These are phyloP conservation scores for Pulveroboletus sp. DNA, from an alignment of 768 basidiomycete species.

Conservation along the genomic window DNA sequence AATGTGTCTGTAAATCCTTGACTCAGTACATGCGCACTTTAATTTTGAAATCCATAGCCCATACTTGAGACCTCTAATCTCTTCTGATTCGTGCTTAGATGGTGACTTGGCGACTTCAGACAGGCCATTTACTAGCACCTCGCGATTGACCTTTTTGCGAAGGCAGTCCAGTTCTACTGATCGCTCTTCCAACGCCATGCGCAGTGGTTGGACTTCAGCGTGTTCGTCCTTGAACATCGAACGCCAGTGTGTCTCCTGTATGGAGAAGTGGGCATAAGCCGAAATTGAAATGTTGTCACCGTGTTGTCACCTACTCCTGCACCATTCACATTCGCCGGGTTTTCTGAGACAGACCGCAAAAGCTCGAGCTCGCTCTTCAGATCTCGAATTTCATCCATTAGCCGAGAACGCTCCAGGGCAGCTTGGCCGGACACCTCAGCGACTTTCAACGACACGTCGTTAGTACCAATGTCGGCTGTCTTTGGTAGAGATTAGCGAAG, in stretches of 20 bases:
- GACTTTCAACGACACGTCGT: constrained; percentile 43
- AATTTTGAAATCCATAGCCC: no score
- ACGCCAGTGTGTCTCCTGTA: constrained; percentile 28
- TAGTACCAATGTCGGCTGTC: constrained; percentile 48
- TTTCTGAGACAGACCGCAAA: constrained; percentile 27
- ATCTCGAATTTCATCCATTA: constrained; percentile 51
- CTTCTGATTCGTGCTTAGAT: constrained; percentile 55
- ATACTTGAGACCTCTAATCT: constrained; percentile 85
- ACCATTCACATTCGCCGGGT: constrained; percentile 25
- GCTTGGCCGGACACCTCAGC: constrained; percentile 46
- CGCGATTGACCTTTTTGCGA: constrained; percentile 60
- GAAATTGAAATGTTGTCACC: neutral
- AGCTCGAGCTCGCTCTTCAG: constrained; percentile 49
- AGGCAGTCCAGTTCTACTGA: constrained; percentile 51
- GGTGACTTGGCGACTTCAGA: constrained; percentile 30
- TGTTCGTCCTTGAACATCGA: constrained; percentile 30
- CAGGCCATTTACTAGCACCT: constrained; percentile 43
- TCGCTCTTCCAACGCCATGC: constrained; percentile 35
- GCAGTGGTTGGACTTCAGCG: constrained; percentile 31
- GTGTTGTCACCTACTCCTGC: constrained; percentile 16
- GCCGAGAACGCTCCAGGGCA: constrained; percentile 47
- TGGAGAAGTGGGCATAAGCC: neutral
- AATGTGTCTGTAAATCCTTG: constrained; percentile 55
- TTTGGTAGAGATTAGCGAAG: constrained; percentile 15
- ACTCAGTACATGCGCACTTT: constrained; percentile 4